These are phyloP conservation scores for Escallonia herrerae DNA, from an alignment of 129 eudicot genomes.

Conservation along the genomic window DNA sequence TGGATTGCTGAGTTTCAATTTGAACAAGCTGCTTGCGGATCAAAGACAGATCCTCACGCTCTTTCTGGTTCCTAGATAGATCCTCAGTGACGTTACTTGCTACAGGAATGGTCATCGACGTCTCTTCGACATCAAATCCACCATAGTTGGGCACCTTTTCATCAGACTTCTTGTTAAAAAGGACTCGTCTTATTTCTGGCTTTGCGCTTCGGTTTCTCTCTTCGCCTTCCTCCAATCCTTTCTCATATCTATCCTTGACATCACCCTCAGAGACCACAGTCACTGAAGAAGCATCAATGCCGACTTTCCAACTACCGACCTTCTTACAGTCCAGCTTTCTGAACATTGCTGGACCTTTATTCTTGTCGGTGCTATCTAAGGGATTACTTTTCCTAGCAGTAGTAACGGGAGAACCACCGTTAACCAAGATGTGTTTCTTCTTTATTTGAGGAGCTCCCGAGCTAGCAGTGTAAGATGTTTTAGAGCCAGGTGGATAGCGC, in stretches of 20 bases:
- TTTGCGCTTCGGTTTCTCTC: slow-evolving; percentile 15
- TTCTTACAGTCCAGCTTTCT: slow-evolving; percentile 66
- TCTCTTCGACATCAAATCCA: slow-evolving; percentile 18
- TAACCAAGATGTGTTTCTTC: slow-evolving; percentile 12
- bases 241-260: slow-evolving; percentile 16
- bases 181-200: slow-evolving; percentile 43
- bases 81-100: slow-evolving; percentile 40
- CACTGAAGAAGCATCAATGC: slow-evolving; percentile 22
- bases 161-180: slow-evolving; percentile 38
- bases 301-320: slow-evolving; percentile 33
- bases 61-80: slow-evolving; percentile 36
- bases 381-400: slow-evolving; percentile 31
- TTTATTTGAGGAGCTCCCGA: slow-evolving; percentile 21
- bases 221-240: slow-evolving; percentile 9
- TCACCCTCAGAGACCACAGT: slow-evolving; percentile 26
- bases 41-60: slow-evolving; percentile 54
- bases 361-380: slow-evolving; percentile 28
- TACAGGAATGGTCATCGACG: slow-evolving; percentile 14
- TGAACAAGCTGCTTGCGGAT: slow-evolving; percentile 88
- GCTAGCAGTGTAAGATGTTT: slow-evolving; percentile 19
- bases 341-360: slow-evolving; percentile 56
- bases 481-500: slow-evolving; percentile 44
- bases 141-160: slow-evolving; percentile 31
- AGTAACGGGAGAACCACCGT: slow-evolving; percentile 19
- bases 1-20: slow-evolving; percentile 84